phyloP scores from a whole-genome alignment of 2,329 filamentous ascomycete species.

The Colletotrichum simmondsii region DNA sequence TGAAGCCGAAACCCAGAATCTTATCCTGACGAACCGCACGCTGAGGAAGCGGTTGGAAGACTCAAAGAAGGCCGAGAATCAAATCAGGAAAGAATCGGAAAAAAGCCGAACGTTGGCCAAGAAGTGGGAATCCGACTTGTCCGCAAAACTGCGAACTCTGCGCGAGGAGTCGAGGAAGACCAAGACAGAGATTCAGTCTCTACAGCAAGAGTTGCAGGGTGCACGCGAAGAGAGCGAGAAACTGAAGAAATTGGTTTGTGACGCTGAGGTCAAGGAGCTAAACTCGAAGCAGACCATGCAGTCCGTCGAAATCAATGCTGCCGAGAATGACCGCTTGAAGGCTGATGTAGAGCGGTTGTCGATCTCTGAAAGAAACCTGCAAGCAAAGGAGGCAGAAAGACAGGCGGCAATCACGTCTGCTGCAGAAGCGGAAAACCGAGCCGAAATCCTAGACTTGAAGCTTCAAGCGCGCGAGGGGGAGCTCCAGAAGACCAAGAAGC shows the following conservation, averaged over 20 bases:
- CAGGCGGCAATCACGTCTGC: constrained; percentile 67
- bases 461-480: constrained; percentile 63
- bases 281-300: constrained; percentile 72
- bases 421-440: constrained; percentile 66
- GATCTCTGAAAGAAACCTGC: constrained; percentile 70
- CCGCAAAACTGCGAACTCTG: constrained; percentile 71
- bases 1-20: constrained; percentile 84
- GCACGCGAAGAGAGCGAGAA: constrained; percentile 71
- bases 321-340: constrained; percentile 70
- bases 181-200: constrained; percentile 64
- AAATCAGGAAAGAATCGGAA: constrained; percentile 78
- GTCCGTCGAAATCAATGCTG: constrained; percentile 69
- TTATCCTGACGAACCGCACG: constrained; percentile 80
- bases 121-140: constrained; percentile 81
- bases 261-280: constrained; percentile 76
- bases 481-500: constrained; percentile 51
- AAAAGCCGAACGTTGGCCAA: constrained; percentile 78
- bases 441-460: constrained; percentile 68
- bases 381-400: constrained; percentile 71
- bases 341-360: constrained; percentile 69
- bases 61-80: constrained; percentile 75
- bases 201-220: constrained; percentile 68
- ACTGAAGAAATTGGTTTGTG: constrained; percentile 73
- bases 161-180: constrained; percentile 78
- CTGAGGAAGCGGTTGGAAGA: constrained; percentile 79